Evolutionary conservation across 1,139 yeast species (phyloP), one percentile per base, ranked within the genome.

Genomic region (Pichia sp.): DNA sequence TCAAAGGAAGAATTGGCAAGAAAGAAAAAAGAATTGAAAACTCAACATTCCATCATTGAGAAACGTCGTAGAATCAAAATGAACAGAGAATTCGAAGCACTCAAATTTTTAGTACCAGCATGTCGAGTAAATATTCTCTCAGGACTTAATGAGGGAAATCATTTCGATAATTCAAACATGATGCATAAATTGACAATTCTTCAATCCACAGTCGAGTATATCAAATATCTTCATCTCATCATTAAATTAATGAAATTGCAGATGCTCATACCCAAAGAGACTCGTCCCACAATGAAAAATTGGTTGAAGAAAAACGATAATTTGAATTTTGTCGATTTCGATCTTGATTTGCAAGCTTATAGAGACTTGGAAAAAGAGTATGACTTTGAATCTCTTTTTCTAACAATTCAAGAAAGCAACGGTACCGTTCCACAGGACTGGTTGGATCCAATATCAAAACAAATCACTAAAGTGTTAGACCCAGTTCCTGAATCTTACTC

Each of bases 111-210:
- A 35, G 78, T 84, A 16, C 94, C 94, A 2, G 88, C 93, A 11
- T 84, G 94, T 55, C 62, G 82, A 27, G 58, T 61, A 21, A 62
- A 67, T 17, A 56, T 58, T 6, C 32, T 59, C n/a, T 62, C 59
- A 27, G 57, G 62, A 15, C 53, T 59, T 19, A 50, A 35, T 27
- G 39, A 37, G 11, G 48, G 50, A 24, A 42, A 46, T 29, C 50
- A 45, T 33, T 51, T 44, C 23, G 55, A 55, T 27, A 49, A 46
- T 32, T 52, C 60, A 6, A 53, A 49, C 36, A 43, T 49, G 42
- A 78, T 84, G 75, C 86, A 84, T 60, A 84, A 84, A 57, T 67
- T 84, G 43, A 84, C 87, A 12, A 82, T 84, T 21, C 61, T 84
- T 32, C 86, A 83, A 56, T 80, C 86, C 16, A 77, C 91, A 1